These are phyloP conservation scores for Extremus antarcticus DNA, from an alignment of 495 filamentous ascomycete genomes.

Conservation along the genomic window DNA sequence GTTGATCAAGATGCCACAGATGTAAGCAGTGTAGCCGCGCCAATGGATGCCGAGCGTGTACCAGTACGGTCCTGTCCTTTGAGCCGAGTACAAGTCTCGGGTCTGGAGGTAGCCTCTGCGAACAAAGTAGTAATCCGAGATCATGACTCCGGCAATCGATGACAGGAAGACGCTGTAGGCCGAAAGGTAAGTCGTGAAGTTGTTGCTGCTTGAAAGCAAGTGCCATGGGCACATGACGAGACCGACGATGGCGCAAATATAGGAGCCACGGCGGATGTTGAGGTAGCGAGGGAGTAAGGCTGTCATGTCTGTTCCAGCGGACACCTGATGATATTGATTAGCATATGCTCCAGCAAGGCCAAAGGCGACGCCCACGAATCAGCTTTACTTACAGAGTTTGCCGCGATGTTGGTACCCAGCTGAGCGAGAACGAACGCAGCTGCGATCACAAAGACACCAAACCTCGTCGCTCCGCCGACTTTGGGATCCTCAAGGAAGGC, in stretches of 20 bases:
- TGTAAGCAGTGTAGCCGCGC: slow-evolving; percentile 74
- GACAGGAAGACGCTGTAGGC: slow-evolving; percentile 94
- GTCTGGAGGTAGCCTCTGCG: slow-evolving; percentile 73
- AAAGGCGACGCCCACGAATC: too few relatives aligned
- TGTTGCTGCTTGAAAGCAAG: slow-evolving; percentile 63
- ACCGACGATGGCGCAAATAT: slow-evolving; percentile 74
- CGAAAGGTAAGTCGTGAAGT: slow-evolving; percentile 89
- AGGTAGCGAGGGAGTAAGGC: slow-evolving; percentile 78
- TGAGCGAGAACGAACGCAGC: slow-evolving; percentile 77
- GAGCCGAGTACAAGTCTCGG: slow-evolving; percentile 66
- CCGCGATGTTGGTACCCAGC: slow-evolving; percentile 86
- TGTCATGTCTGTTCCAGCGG: slow-evolving; percentile 66
- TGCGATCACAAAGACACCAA: slow-evolving; percentile 82
- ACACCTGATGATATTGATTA: too few relatives aligned
- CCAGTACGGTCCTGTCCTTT: slow-evolving; percentile 57
- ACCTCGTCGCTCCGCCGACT: slow-evolving; percentile 59
- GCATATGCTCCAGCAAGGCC: too few relatives aligned
- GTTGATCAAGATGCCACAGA: slow-evolving; percentile 80
- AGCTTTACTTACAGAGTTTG: too few relatives aligned
- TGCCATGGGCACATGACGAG: slow-evolving; percentile 81
- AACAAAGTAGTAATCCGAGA: slow-evolving; percentile 83
- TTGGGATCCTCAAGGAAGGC: slow-evolving; percentile 65
- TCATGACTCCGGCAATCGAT: slow-evolving; percentile 82
- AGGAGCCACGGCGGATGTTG: slow-evolving; percentile 83
- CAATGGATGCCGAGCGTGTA: slow-evolving; percentile 65